phyloP scores from a whole-genome alignment of 2,329 filamentous ascomycete genomes.

The Cercospora sp. region DNA sequence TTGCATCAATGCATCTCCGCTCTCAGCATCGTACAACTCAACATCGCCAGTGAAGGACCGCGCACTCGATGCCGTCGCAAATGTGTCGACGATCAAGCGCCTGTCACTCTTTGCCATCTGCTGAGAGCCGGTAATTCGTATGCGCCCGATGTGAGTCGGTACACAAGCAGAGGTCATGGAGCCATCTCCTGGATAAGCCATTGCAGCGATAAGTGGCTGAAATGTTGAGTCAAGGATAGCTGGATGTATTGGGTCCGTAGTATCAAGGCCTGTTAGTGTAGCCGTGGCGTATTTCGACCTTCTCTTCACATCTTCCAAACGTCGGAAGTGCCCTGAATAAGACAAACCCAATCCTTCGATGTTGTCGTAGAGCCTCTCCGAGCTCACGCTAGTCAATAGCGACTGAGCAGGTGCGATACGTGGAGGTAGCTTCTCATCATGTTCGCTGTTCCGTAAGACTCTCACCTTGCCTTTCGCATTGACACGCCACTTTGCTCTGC shows the following conservation, averaged over 20 bases:
- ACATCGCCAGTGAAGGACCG: constrained; percentile 13
- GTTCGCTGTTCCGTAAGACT: constrained; percentile 3
- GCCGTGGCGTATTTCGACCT: background rate
- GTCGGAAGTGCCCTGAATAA: constrained; percentile 14
- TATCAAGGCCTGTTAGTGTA: background rate
- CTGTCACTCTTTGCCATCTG: constrained; percentile 11
- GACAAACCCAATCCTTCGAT: constrained; percentile 14
- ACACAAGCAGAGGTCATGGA: constrained; percentile 11
- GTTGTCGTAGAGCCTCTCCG: constrained; percentile 10
- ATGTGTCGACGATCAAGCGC: constrained; percentile 14
- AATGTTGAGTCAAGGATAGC: constrained; percentile 12
- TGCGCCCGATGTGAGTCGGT: constrained; percentile 7
- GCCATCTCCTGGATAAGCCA: constrained; percentile 7
- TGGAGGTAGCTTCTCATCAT: constrained; percentile 9
- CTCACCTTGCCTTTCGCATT: constrained; percentile 14
- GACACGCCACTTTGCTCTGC: constrained; percentile 14
- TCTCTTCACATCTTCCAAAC: constrained; percentile 13
- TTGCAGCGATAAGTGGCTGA: constrained; percentile 1
- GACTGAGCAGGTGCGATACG: constrained; percentile 6
- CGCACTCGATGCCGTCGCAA: constrained; percentile 7
- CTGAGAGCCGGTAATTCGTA: constrained; percentile 13
- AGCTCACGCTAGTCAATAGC: constrained; percentile 12
- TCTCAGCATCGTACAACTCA: constrained; percentile 11
- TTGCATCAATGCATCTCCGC: constrained; percentile 15
- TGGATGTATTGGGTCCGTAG: constrained; percentile 8